Conservation (phyloP, 1,139 yeast species). For the Yamadazyma dendronema region DNA sequence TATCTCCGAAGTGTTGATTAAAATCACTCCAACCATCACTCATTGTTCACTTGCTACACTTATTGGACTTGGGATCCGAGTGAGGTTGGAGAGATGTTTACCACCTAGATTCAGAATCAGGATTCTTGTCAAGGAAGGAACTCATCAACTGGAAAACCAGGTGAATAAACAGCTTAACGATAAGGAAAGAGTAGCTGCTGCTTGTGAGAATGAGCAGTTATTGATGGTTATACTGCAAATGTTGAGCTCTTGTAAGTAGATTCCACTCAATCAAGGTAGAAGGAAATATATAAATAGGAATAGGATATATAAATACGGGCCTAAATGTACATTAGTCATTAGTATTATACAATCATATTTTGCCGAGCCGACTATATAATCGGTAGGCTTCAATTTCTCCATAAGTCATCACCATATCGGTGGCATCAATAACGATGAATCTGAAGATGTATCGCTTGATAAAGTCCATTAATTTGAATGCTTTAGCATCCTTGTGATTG, state of each 20-base stretch:
- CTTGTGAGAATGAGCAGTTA: constrained; percentile 94
- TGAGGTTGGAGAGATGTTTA: constrained; percentile 82
- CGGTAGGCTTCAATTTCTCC: constrained; percentile 26
- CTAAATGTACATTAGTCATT: constrained; percentile 12
- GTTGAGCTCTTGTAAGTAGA: constrained; percentile 72
- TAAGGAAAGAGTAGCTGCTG: constrained; percentile 97
- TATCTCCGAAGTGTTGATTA: constrained; percentile 74
- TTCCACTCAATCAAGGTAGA: background rate
- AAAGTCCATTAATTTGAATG: constrained; percentile 35
- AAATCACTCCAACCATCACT: constrained; percentile 95
- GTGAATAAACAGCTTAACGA: constrained; percentile 96
- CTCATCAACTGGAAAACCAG: constrained; percentile 94
- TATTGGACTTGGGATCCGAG: constrained; percentile 92
- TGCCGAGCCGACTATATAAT: constrained; percentile 14
- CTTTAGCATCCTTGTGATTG: constrained; percentile 16
- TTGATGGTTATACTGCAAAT: constrained; percentile 85
- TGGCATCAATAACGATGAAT: constrained; percentile 39
- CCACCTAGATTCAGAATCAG: constrained; percentile 83
- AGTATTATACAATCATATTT: constrained; percentile 3
- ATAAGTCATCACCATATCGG: constrained; percentile 38
- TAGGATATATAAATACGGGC: too few species aligned
- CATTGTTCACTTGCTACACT: constrained; percentile 96
- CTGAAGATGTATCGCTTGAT: constrained; percentile 36
- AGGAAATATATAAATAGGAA: background rate
- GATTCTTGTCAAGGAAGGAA: constrained; percentile 81